These are phyloP conservation scores for Boletus edulis DNA, from an alignment of 768 basidiomycete genomes.

Conservation along the genomic window DNA sequence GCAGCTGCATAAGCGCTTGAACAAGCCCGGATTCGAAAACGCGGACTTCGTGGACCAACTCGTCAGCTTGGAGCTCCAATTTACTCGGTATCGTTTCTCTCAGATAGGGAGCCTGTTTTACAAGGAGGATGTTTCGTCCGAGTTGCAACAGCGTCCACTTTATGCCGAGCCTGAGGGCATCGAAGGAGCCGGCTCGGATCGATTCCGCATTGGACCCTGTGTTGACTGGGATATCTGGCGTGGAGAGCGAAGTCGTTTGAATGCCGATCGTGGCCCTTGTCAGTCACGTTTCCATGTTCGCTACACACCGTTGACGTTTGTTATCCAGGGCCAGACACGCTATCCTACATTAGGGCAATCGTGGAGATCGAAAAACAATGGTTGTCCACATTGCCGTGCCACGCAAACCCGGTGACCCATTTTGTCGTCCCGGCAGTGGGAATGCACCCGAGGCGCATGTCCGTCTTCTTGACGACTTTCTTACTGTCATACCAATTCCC, in stretches of 20 bases:
- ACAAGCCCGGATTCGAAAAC: not conserved
- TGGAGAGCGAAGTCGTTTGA: too few species aligned
- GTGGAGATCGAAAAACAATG: not conserved
- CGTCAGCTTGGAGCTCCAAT: conserved; percentile 19
- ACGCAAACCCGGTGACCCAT: not conserved
- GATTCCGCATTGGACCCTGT: conserved; percentile 9
- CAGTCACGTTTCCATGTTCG: not conserved
- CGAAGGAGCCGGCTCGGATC: conserved; percentile 32
- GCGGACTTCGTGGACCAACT: conserved; percentile 16
- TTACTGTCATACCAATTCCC: not conserved
- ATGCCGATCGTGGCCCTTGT: conserved; percentile 32
- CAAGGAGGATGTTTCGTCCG: conserved; percentile 22
- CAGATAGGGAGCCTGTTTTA: conserved; percentile 37
- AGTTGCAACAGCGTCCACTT: conserved; percentile 8
- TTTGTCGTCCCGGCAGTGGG: not conserved
- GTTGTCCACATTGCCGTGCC: not conserved
- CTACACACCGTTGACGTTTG: too few species aligned
- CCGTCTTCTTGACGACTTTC: conserved; percentile 8
- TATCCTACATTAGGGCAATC: not conserved
- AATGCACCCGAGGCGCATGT: conserved; percentile 4
- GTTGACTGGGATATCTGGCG: conserved; percentile 12
- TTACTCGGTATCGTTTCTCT: conserved; percentile 23
- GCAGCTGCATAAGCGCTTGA: conserved; percentile 18
- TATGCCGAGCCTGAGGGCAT: conserved; percentile 24
- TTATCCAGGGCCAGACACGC: not conserved